A percentile compares a stretch with the other conserved stretches of the same genome.
Conservation (phyloP, 306 rosid species). For the Lablab purpureus region DNA sequence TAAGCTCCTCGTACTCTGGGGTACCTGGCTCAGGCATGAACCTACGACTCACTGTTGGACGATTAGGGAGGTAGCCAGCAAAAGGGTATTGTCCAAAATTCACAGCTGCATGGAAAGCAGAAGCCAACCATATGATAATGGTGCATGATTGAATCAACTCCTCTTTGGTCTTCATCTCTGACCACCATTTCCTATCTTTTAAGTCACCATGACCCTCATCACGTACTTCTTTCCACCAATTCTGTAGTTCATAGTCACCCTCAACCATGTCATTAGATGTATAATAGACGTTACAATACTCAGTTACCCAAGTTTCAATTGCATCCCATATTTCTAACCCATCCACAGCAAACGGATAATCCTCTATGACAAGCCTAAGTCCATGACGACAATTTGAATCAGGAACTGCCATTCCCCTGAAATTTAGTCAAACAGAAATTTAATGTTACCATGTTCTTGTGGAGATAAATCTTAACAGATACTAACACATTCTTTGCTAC, state of each 20-base stretch:
- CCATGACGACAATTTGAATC: conserved; percentile 69
- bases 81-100: conserved; percentile 95
- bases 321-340: conserved; percentile 94
- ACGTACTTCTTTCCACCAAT: conserved; percentile 87
- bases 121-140: conserved; percentile 91
- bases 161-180: conserved; percentile 60
- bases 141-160: conserved; percentile 76
- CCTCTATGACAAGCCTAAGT: conserved; percentile 77
- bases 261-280: conserved; percentile 58
- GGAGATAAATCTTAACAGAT: neutral
- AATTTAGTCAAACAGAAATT: conserved; percentile 33
- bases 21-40: conserved; percentile 98
- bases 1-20: conserved; percentile 73
- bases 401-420: conserved; percentile 79
- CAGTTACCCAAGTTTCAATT: conserved; percentile 76
- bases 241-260: conserved; percentile 67
- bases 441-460: neutral
- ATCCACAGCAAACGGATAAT: conserved; percentile 89
- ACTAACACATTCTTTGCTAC: neutral
- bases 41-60: conserved; percentile 92
- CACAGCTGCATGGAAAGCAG: conserved; percentile 96
- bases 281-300: conserved; percentile 75
- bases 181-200: conserved; percentile 84
- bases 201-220: conserved; percentile 87
- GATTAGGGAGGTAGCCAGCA: conserved; percentile 94